Evolutionary conservation across 2,329 filamentous ascomycete species (phyloP).

Genomic region (Botryotinia convoluta): DNA sequence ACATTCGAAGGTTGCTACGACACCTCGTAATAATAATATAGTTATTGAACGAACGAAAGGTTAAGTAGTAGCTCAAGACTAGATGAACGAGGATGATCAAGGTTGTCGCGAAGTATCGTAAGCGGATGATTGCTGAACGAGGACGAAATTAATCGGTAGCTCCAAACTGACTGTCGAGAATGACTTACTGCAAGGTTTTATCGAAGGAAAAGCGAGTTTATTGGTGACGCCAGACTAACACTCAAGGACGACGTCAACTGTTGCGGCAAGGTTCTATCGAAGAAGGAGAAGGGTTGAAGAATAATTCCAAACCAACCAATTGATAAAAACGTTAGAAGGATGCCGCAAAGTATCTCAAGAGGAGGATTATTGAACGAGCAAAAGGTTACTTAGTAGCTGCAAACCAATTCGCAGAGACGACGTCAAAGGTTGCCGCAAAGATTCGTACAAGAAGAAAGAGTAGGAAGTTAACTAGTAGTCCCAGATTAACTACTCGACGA

Average conservation of each 20-base stretch:
- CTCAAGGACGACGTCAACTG: background rate
- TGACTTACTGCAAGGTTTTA: background rate
- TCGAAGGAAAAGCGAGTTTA: background rate
- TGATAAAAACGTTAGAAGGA: background rate
- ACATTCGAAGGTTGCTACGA: background rate
- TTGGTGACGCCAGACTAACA: background rate
- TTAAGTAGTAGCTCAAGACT: background rate
- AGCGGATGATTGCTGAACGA: background rate
- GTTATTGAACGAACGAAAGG: background rate
- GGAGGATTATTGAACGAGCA: background rate
- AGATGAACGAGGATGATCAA: background rate
- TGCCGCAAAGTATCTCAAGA: background rate
- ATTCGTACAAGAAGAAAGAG: background rate
- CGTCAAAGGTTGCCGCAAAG: background rate
- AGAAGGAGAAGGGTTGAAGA: background rate
- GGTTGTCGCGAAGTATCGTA: background rate
- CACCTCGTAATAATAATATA: background rate
- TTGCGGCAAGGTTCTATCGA: background rate
- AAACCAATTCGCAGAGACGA: background rate
- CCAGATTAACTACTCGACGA: background rate
- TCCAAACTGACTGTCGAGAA: background rate
- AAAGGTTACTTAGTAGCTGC: accelerated
- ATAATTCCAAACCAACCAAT: background rate
- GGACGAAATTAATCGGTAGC: background rate
- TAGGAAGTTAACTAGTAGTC: background rate